Percentiles rank a stretch among this genome's conserved stretches.
These are phyloP conservation scores for Decorospora gaudefroyi DNA, from an alignment of 2,329 filamentous ascomycete genomes.

Conservation along the genomic window DNA sequence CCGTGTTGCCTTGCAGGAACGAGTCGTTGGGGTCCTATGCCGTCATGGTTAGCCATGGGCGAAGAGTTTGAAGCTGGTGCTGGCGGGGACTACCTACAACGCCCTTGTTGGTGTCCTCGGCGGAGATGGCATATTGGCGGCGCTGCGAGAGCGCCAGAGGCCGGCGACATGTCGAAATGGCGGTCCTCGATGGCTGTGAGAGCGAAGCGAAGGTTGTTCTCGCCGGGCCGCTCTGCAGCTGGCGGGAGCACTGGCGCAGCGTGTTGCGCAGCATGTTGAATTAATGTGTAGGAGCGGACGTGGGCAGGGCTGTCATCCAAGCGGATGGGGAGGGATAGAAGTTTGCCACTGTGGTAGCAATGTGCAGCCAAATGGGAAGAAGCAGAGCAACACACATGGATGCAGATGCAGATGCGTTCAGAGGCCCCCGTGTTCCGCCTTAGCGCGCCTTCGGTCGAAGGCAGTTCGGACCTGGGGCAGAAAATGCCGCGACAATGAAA, in stretches of 20 bases:
- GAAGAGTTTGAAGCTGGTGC: constrained; percentile 18
- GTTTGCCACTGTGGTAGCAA: constrained; percentile 26
- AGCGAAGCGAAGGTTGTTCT: constrained; percentile 52
- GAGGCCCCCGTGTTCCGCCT: constrained; percentile 22
- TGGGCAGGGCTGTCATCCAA: constrained; percentile 41
- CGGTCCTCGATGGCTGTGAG: constrained; percentile 46
- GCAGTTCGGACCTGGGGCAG: constrained; percentile 16
- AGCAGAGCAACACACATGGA: constrained; percentile 26
- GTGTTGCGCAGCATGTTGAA: constrained; percentile 73
- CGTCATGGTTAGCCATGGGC: constrained; percentile 35
- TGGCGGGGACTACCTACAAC: constrained; percentile 56
- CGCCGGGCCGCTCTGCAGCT: constrained; percentile 62
- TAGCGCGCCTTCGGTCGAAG: constrained; percentile 23
- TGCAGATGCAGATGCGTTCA: no score
- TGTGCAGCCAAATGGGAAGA: constrained; percentile 19
- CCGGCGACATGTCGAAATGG: constrained; percentile 55
- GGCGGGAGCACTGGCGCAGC: constrained; percentile 66
- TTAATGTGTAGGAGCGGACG: constrained; percentile 23
- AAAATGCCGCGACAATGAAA: constrained; percentile 35
- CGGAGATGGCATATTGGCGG: constrained; percentile 63
- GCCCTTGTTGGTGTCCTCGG: constrained; percentile 63
- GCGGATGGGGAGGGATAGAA: constrained; percentile 27
- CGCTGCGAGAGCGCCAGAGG: constrained; percentile 54
- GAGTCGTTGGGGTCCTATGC: constrained; percentile 82
- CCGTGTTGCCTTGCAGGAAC: constrained; percentile 94